These are phyloP conservation scores for Moesziomyces parantarcticus DNA, from an alignment of 1,284 basidiomycete species.

Conservation along the genomic window DNA sequence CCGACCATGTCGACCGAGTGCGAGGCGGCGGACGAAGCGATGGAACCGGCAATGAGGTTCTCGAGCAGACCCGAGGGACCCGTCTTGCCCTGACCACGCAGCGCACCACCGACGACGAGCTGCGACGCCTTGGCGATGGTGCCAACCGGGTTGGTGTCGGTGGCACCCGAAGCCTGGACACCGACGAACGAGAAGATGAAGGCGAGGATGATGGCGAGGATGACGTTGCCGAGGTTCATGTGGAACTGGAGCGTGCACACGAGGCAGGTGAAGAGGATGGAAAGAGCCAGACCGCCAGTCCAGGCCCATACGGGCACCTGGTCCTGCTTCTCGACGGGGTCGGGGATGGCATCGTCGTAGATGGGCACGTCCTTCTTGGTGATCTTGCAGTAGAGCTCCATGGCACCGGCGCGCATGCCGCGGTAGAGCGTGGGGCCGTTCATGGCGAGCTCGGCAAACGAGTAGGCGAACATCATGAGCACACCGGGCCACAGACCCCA, in stretches of 20 bases:
- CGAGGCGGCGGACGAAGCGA: conserved; percentile 74
- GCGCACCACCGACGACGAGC: conserved; percentile 59
- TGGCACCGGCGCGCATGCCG: conserved; percentile 54
- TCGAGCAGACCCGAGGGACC: conserved; percentile 72
- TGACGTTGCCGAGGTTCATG: conserved; percentile 63
- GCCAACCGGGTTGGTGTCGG: conserved; percentile 61
- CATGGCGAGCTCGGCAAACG: conserved; percentile 65
- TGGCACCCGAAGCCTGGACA: conserved; percentile 70
- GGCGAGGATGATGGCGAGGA: conserved; percentile 71
- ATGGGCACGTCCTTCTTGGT: conserved; percentile 27
- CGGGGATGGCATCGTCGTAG: conserved; percentile 47
- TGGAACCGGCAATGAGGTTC: conserved; percentile 74
- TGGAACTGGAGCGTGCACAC: conserved; percentile 68
- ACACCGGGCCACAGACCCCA: conserved; percentile 79
- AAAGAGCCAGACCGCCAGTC: conserved; percentile 72
- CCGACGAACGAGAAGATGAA: conserved; percentile 79
- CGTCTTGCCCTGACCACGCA: conserved; percentile 68
- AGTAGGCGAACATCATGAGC: conserved; percentile 68
- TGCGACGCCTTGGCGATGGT: conserved; percentile 61
- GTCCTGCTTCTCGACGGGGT: conserved; percentile 69
- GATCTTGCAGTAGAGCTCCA: conserved; percentile 43
- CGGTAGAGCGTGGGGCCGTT: conserved; percentile 64
- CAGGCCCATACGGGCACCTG: conserved; percentile 75
- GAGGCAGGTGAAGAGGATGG: conserved; percentile 73
- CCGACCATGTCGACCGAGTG: conserved; percentile 79